phyloP scores from a whole-genome alignment of 257 asterid genomes.

The Osmanthus fragrans region DNA sequence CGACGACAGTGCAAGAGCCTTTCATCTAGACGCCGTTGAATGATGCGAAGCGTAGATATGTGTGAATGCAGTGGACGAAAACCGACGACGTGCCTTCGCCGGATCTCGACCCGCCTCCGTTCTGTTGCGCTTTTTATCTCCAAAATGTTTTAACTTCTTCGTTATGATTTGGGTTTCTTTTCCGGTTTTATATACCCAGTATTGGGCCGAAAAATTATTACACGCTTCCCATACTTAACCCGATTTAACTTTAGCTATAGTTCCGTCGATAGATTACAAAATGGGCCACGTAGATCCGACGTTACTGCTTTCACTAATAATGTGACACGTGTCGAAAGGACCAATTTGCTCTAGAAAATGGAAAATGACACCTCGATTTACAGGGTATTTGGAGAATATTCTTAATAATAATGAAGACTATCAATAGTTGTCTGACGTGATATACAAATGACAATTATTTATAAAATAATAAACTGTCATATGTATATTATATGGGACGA shows the following conservation, averaged over 20 bases:
- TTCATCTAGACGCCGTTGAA: constrained; percentile 35
- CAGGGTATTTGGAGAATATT: too few species aligned
- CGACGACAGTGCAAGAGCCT: constrained; percentile 42
- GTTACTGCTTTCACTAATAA: background rate
- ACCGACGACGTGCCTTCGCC: constrained; percentile 50
- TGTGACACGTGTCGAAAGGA: background rate
- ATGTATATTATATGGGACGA: too few species aligned
- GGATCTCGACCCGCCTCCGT: constrained; percentile 39
- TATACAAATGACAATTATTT: too few species aligned
- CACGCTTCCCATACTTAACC: background rate
- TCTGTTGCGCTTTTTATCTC: background rate
- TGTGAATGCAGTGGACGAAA: constrained; percentile 29
- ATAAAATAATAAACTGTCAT: too few species aligned
- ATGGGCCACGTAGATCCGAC: background rate
- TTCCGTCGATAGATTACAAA: background rate
- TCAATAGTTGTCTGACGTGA: too few species aligned
- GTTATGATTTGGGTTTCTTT: background rate
- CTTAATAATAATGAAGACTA: too few species aligned
- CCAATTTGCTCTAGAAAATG: background rate
- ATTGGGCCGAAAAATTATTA: background rate
- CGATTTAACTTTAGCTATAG: background rate
- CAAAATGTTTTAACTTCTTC: background rate
- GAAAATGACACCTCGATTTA: background rate
- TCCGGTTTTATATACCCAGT: background rate
- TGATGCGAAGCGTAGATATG: background rate